Base-by-base conservation (phyloP, 176 grass and related monocot genomes). In the Pharus latifolius region DNA sequence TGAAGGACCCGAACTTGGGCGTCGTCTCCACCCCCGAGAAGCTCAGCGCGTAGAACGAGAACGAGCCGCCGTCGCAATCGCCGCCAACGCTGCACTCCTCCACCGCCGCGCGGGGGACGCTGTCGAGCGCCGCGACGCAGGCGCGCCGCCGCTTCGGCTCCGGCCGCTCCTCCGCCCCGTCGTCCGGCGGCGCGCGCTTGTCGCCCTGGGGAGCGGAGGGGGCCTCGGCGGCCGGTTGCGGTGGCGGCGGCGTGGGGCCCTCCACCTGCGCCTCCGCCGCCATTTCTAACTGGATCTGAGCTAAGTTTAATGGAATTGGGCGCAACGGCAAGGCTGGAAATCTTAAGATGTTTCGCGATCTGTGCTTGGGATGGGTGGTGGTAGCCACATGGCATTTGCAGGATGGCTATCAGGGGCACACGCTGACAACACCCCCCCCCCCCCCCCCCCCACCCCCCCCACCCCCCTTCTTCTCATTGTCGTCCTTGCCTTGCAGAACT, bases 1-100 rank as follows among this genome's bases (percentile, higher is more conserved):
- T 58, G 74, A 84, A 84, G 26, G 81, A 84, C 42, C 74, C 67
- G 59, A 84, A 84, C 60, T 65, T 84, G 74, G 81, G 81, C 74
- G 74, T 78, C 10, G 81, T 84, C 74, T 84, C 58, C 59, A 64
- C 25, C 42, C 74, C 69, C 50, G 67, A 58, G 67, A 65, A 78
- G 74, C 67, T 57, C 59, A 58, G 59, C 51, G 74, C 59, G 41
- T 78, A 74, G 74, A 84, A 84, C 50, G 81, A 58, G 81, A 84
- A 83, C 24, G 69, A 73, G n/a, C 18, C 65, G 0, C 16, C 76
- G 44, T 49, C 54, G 45, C 25, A 33, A 15, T 25, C 31, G 12
- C 49, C 30, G 29, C 6, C 0, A 41, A 26, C 0, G 28, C 22
- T 2, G 47, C 22, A 1, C 22, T 42, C 65, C 0, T 43, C 64